A percentile compares a stretch with the other conserved stretches of the same genome.
phyloP scores from a whole-genome alignment of 495 filamentous ascomycete genomes.

The Aspergillus kassunensis region DNA sequence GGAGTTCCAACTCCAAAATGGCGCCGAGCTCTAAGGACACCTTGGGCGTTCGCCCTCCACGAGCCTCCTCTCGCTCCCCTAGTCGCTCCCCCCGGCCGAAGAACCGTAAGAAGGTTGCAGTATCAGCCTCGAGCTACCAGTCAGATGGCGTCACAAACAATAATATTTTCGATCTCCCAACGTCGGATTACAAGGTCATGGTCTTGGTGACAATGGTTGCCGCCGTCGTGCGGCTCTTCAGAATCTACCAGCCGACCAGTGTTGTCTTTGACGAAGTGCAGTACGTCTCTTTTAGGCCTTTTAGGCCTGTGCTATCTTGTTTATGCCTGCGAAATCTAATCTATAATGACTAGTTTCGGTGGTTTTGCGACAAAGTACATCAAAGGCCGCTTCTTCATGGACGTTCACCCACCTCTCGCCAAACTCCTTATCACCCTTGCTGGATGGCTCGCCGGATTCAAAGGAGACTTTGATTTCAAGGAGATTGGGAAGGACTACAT shows the following conservation, averaged over 20 bases:
- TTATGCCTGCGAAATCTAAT: slow-evolving; percentile 10
- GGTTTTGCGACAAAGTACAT: slow-evolving; percentile 98
- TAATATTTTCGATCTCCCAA: slow-evolving; percentile 58
- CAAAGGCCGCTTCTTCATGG: slow-evolving; percentile 98
- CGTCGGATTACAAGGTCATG: slow-evolving; percentile 76
- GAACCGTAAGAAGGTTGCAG: slow-evolving; percentile 31
- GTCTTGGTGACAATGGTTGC: slow-evolving; percentile 69
- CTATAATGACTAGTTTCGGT: slow-evolving; percentile 65
- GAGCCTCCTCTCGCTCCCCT: slow-evolving; percentile 34
- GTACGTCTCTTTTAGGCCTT: slow-evolving; percentile 49
- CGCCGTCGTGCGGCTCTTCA: slow-evolving; percentile 79
- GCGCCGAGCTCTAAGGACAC: slow-evolving; percentile 37
- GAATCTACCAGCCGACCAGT: slow-evolving; percentile 92
- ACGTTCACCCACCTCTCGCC: slow-evolving; percentile 95
- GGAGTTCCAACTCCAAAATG: slow-evolving; percentile 22
- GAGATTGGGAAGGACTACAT: slow-evolving; percentile 99
- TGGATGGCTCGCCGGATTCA: slow-evolving; percentile 91
- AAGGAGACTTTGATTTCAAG: slow-evolving; percentile 97
- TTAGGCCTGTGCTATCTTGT: background rate
- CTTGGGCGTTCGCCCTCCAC: slow-evolving; percentile 36
- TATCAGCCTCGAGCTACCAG: slow-evolving; percentile 34
- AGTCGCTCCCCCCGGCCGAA: slow-evolving; percentile 43
- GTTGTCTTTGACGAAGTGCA: slow-evolving; percentile 99
- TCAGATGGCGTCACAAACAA: slow-evolving; percentile 53
- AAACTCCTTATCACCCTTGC: slow-evolving; percentile 94